Conservation (phyloP, 1,284 basidiomycete genomes). For the Cryptococcus jaspeensis region DNA sequence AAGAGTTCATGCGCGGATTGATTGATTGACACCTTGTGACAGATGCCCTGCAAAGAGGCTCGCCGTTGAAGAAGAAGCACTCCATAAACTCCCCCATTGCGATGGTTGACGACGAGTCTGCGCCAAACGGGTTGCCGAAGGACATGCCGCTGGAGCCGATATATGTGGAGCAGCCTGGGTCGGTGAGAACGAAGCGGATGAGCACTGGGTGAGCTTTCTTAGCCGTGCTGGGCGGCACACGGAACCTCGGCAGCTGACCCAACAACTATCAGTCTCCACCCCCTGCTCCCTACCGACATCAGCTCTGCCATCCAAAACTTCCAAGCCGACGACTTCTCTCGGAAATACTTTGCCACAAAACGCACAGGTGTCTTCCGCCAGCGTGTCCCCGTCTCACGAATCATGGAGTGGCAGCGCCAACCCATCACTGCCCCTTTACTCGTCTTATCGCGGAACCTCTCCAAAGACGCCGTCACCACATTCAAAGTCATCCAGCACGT, state of each 20-base stretch:
- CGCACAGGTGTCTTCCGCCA: constrained; percentile 72
- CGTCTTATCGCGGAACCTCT: constrained; percentile 58
- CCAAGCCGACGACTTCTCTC: constrained; percentile 75
- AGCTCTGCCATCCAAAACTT: constrained; percentile 80
- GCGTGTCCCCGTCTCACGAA: constrained; percentile 68
- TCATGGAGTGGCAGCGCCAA: constrained; percentile 85
- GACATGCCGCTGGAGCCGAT: constrained; percentile 66
- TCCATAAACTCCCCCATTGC: not conserved
- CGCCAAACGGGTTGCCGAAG: constrained; percentile 1
- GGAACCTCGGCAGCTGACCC: too few species aligned
- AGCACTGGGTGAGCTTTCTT: constrained; percentile 61
- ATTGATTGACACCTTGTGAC: not conserved
- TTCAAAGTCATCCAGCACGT: constrained; percentile 87
- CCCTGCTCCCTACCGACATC: constrained; percentile 70
- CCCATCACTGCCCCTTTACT: constrained; percentile 72
- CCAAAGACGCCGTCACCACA: constrained; percentile 70
- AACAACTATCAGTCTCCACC: constrained; percentile 58
- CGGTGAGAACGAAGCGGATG: constrained; percentile 51
- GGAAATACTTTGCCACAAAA: constrained; percentile 83
- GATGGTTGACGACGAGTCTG: not conserved
- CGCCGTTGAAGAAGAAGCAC: constrained; percentile 3
- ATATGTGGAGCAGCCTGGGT: constrained; percentile 54
- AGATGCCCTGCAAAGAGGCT: constrained; percentile 4
- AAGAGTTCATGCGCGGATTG: not conserved
- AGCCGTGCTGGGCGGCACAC: not conserved